Evolutionary conservation across 2,329 filamentous ascomycete species (phyloP).

Genomic region (Gaeumannomyces tritici): DNA sequence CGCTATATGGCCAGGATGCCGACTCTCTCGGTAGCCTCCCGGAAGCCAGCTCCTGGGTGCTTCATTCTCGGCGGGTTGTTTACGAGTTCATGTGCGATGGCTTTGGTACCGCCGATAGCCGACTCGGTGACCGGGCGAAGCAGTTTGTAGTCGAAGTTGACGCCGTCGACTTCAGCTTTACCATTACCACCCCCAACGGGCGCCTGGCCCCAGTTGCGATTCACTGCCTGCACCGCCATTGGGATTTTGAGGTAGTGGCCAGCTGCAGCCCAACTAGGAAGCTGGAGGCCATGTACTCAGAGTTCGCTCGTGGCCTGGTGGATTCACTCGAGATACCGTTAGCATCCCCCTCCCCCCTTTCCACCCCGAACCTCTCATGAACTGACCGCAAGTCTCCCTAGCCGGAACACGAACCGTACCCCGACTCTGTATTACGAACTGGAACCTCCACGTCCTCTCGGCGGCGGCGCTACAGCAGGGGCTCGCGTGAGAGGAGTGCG

Average conservation of each 20-base stretch:
- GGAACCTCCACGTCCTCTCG: not conserved
- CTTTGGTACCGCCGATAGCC: not conserved
- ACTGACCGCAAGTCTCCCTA: not conserved
- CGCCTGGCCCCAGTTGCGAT: constrained; percentile 13
- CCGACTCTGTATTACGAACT: not conserved
- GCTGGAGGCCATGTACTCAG: constrained; percentile 11
- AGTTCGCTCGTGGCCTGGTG: constrained; percentile 16
- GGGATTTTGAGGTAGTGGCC: constrained; percentile 19
- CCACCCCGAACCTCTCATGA: not conserved
- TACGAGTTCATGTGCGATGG: constrained; percentile 14
- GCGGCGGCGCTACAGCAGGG: not conserved
- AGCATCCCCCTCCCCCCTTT: not conserved
- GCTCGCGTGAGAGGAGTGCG: constrained; percentile 4
- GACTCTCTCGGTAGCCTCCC: not conserved
- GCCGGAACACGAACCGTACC: not conserved
- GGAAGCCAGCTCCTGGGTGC: not conserved
- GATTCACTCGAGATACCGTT: constrained; percentile 14
- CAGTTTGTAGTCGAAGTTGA: constrained; percentile 15
- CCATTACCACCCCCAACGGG: constrained; percentile 11
- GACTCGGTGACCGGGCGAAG: not conserved
- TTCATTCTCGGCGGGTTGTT: constrained; percentile 5
- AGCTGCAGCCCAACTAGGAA: constrained; percentile 10
- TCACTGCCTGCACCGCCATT: constrained; percentile 20
- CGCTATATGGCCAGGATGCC: constrained; percentile 12
- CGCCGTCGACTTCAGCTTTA: constrained; percentile 11